These are phyloP conservation scores for Pythium apleroticum DNA, from an alignment of 352 stramenopile genomes.

Conservation along the genomic window DNA sequence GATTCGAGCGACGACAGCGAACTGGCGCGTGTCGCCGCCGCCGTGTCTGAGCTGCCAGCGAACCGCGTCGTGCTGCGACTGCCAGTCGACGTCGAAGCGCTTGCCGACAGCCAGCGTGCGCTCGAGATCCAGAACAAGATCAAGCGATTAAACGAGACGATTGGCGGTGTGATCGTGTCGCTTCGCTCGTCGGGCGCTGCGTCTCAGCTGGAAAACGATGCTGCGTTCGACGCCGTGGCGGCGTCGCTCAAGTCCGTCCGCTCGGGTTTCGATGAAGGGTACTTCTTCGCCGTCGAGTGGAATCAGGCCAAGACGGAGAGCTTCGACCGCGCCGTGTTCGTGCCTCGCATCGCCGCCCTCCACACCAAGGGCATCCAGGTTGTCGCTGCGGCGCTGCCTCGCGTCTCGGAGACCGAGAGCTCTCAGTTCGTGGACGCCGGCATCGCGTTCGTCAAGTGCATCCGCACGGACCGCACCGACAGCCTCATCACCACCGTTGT, in stretches of 20 bases:
- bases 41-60: conserved; percentile 65
- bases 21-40: conserved; percentile 47
- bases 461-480: conserved; percentile 89
- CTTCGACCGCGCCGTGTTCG: conserved; percentile 28
- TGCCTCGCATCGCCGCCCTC: conserved; percentile 51
- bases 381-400: conserved; percentile 32
- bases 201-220: conserved; percentile 22
- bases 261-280: conserved; percentile 46
- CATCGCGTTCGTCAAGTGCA: conserved; percentile 67
- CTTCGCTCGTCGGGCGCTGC: conserved; percentile 26
- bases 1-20: conserved; percentile 44
- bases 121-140: conserved; percentile 37
- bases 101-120: conserved; percentile 21
- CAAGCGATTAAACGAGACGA: conserved; percentile 32
- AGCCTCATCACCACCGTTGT: conserved; percentile 94
- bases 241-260: conserved; percentile 36
- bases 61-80: conserved; percentile 63
- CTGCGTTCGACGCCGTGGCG: conserved; percentile 29
- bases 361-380: conserved; percentile 68
- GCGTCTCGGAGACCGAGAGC: conserved; percentile 30
- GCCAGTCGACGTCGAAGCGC: conserved; percentile 33
- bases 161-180: conserved; percentile 50
- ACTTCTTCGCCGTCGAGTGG: conserved; percentile 60
- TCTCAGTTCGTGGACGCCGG: conserved; percentile 38
- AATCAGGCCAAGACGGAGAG: conserved; percentile 15